Base-by-base conservation (phyloP, 805 yeast genomes). In the Zygosaccharomyces bailii region DNA sequence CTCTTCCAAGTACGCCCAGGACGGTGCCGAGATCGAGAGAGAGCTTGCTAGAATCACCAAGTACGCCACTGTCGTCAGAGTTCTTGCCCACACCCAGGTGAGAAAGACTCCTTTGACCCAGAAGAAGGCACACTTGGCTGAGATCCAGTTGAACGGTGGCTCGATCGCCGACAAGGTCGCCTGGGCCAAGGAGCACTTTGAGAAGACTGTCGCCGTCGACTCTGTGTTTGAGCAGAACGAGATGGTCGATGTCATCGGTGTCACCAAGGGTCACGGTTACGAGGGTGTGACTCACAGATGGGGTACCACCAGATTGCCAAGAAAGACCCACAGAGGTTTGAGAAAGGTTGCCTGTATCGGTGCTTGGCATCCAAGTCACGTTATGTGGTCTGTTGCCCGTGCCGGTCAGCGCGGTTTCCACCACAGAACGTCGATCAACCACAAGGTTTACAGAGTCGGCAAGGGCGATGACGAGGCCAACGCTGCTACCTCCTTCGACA, bases 381-480 rank as follows among this genome's bases (percentile, higher is more conserved):
- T 93, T 74, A 79, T 82, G 77, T 91, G 96, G 96, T 87, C 98
- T 71, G 99, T 93, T 76, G 98, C 99, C 69, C 88, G 99, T 79
- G 96, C 99, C 70, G 99, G 99, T 91, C 99, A 93, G 83, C 87
- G 84, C 80, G 99, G 99, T 87, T 93, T 86, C 96, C 99, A 93
- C 80, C 96, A 89, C 93, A 91, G 99, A 86, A 93, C 99, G 70
- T 93, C 99, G 61, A 86, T 91, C 75, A 95, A 93, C 97, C 99
- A 93, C 96, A 93, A 93, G 88, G 82, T 93, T 72, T 93, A 93
- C 97, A 88, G 99, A 80, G 82, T 93, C 69, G 99, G 99, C 75
- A 80, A 84, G 75, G 99, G 83, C 72, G 95, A 74, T 61, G 98
- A 93, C 70, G 96, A 88, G 78, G 71, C 93, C 56, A 81, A 79